Base-by-base conservation (phyloP, 1,284 basidiomycete species). In the Chalciporus sp. region DNA sequence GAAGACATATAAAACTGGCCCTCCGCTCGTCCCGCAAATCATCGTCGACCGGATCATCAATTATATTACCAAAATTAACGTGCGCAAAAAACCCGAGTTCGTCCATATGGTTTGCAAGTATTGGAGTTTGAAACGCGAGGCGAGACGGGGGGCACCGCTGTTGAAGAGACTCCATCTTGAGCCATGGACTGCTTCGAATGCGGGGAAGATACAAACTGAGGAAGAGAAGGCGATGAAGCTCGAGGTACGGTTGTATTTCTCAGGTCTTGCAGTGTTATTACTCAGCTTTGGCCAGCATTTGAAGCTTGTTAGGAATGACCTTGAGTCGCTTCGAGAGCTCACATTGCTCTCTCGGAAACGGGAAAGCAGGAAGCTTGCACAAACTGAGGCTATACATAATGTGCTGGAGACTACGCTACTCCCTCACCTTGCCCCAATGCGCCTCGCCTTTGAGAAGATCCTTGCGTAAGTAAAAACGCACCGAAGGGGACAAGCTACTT, bases 51-150 rank as follows among this genome's bases (percentile, higher is more conserved):
- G 88, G 10, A 86, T 99, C 40, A 63, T 88, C 29, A 81, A 86
- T 42, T 97, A 99, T 66, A 86, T 92, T 33, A 70, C 73, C 46
- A 90, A 86, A 61, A 76, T 97, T 45, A 78, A 72, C 33, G 75
- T 98, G 1, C 78, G 89, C 53, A 94, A 93, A 67, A 93, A 92
- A 67, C 68, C 74, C 3, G 87, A 90, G 31, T 91, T 96, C 50
- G 74, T 98, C 4, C 82, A 86, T 47, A 74, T 88, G 64, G 78
- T 96, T 33, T 95, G 92, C 62, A 84, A 87, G 61, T 99, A 98
- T 69, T 99, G 96, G 96, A 98, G 95, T 67, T 71, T 99, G 70
- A 98, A 99, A 73, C 78, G 96, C 6, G 95, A 99, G 70, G 92
- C 86, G 1, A 82, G 96, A 56, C 76, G 96, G 41, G 97, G 97